These are phyloP conservation scores for Carpinus viminea DNA, from an alignment of 306 rosid species.

Conservation along the genomic window DNA sequence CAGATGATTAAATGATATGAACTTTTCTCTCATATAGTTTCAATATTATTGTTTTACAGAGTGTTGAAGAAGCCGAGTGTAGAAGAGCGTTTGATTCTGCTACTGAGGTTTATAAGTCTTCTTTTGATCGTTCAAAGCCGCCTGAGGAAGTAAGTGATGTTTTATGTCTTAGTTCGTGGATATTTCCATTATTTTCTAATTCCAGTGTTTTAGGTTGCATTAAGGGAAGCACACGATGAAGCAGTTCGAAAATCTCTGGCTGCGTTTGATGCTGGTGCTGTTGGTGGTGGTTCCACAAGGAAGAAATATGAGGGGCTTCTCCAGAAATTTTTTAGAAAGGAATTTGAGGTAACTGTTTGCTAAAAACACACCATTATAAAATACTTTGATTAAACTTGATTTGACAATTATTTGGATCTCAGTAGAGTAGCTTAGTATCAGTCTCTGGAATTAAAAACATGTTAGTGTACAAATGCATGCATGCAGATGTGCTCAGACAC, in stretches of 20 bases:
- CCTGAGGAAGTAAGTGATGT: conserved; percentile 84
- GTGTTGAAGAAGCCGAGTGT: conserved; percentile 95
- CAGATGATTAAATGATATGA: background rate
- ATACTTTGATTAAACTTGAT: background rate
- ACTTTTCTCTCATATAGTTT: conserved; percentile 12
- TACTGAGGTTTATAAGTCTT: conserved; percentile 65
- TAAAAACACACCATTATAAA: conserved; percentile 8
- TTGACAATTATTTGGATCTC: background rate
- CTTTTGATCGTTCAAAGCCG: conserved; percentile 72
- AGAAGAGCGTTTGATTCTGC: conserved; percentile 82
- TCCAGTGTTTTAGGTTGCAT: conserved; percentile 54
- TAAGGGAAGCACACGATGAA: conserved; percentile 89
- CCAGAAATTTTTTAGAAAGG: conserved; percentile 71
- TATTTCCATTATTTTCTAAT: conserved; percentile 25
- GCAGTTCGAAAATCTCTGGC: conserved; percentile 80
- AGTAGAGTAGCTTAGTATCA: background rate
- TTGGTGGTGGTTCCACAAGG: conserved; percentile 82
- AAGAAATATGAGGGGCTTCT: conserved; percentile 77
- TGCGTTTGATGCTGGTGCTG: conserved; percentile 72
- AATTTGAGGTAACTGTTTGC: conserved; percentile 67
- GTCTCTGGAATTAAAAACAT: background rate
- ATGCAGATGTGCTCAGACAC: background rate
- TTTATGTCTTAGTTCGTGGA: conserved; percentile 22
- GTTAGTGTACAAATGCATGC: background rate
- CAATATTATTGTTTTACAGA: conserved; percentile 48